Percentiles rank a stretch among this genome's conserved stretches.
Conservation (phyloP, 106 monocot genomes). For the Agapanthus africanus region DNA sequence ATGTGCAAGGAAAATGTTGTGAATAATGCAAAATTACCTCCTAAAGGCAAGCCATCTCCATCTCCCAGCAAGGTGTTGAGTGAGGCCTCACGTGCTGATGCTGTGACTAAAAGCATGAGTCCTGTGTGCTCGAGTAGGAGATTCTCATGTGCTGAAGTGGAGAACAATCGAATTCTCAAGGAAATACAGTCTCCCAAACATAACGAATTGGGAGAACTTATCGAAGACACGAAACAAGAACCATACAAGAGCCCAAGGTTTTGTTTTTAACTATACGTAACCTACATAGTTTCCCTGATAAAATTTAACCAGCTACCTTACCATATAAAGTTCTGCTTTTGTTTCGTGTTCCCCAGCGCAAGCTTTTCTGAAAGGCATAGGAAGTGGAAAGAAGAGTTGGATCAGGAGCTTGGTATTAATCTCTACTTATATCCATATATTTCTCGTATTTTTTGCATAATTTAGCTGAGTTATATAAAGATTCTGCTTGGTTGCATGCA, state of each 20-base stretch:
- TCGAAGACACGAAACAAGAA: slow-evolving; percentile 36
- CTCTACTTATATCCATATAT: slow-evolving; percentile 25
- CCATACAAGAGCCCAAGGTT: slow-evolving; percentile 48
- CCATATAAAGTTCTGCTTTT: background rate
- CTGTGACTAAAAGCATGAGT: slow-evolving; percentile 12
- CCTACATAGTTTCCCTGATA: slow-evolving; percentile 6
- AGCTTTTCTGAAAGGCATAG: slow-evolving; percentile 37
- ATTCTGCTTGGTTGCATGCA: background rate
- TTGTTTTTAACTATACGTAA: slow-evolving; percentile 2
- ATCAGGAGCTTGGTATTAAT: slow-evolving; percentile 72
- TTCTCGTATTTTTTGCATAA: background rate
- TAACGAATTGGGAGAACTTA: slow-evolving; percentile 38
- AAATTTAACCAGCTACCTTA: background rate
- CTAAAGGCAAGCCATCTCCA: slow-evolving; percentile 44
- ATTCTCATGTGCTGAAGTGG: slow-evolving; percentile 22
- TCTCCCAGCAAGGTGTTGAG: slow-evolving; percentile 36
- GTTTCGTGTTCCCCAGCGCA: background rate
- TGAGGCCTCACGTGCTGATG: slow-evolving; percentile 12
- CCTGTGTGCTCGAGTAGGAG: slow-evolving; percentile 27
- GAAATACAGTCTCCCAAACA: slow-evolving; percentile 69
- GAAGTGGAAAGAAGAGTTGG: slow-evolving; percentile 90
- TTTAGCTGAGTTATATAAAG: background rate
- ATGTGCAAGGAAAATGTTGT: slow-evolving; percentile 30
- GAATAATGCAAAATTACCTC: slow-evolving; percentile 41
- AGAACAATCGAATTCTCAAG: slow-evolving; percentile 35